A percentile compares a stretch with the other conserved stretches of the same genome.
These are phyloP conservation scores for Triticum timopheevii DNA, from an alignment of 176 grass and related monocot species.

Conservation along the genomic window DNA sequence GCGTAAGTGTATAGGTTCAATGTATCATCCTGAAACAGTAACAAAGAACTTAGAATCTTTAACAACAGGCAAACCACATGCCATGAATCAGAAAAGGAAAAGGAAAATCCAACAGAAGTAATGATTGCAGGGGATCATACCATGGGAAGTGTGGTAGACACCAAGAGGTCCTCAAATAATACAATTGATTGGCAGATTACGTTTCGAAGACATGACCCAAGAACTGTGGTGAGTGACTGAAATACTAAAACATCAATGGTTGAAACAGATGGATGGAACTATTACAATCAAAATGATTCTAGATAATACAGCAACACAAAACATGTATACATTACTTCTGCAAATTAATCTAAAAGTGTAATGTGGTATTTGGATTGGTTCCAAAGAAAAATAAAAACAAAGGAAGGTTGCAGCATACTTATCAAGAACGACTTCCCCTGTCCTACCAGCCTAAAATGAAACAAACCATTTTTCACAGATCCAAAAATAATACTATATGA, in stretches of 20 bases:
- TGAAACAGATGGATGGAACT: constrained; percentile 32
- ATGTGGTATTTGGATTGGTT: constrained; percentile 4
- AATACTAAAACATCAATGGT: constrained; percentile 56
- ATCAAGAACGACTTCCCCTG: neutral
- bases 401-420: neutral
- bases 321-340: neutral
- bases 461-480: neutral
- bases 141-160: constrained; percentile 77
- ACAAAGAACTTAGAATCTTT: neutral
- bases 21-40: constrained; percentile 76
- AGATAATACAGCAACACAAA: constrained; percentile 6
- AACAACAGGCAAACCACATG: constrained; percentile 21
- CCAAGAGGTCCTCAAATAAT: constrained; percentile 95
- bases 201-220: constrained; percentile 73
- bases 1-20: constrained; percentile 77
- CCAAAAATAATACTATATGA: neutral
- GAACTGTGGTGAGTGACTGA: constrained; percentile 79
- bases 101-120: constrained; percentile 24
- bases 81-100: constrained; percentile 7
- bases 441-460: constrained; percentile 5
- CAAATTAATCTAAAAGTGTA: neutral
- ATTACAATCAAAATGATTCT: constrained; percentile 14
- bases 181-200: constrained; percentile 63
- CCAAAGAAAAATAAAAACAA: neutral
- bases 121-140: constrained; percentile 46